Evolutionary conservation across 2,329 filamentous ascomycete genomes (phyloP).

Genomic region (Neocucurbitaria cava): DNA sequence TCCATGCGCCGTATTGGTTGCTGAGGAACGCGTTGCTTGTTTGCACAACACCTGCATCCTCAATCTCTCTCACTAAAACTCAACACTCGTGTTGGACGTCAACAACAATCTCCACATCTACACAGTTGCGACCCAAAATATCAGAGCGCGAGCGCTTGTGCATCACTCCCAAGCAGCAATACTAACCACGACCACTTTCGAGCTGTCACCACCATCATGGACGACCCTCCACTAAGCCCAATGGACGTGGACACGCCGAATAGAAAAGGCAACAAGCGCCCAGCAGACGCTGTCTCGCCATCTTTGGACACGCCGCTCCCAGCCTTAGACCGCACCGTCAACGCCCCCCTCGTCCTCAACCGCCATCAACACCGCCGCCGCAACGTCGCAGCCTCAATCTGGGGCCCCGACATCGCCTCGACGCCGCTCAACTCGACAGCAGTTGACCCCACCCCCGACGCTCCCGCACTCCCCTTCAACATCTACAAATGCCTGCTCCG

Average conservation of each 20-base stretch:
- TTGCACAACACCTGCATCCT: background rate
- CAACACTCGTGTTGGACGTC: no score
- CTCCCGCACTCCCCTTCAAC: constrained; percentile 33
- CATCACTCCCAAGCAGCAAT: background rate
- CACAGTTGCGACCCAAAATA: no score
- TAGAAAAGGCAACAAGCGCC: constrained; percentile 30
- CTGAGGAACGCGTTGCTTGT: background rate
- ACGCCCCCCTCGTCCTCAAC: constrained; percentile 23
- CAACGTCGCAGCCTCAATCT: constrained; percentile 28
- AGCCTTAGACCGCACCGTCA: background rate
- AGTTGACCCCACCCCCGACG: background rate
- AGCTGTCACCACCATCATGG: constrained; percentile 3
- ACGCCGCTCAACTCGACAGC: background rate
- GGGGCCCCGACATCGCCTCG: constrained; percentile 20
- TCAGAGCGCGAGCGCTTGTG: background rate
- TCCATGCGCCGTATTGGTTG: background rate
- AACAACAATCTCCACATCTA: no score
- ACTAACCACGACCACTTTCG: background rate
- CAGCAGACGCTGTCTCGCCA: constrained; percentile 14
- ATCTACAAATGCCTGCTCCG: constrained; percentile 44
- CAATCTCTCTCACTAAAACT: background rate
- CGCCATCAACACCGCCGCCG: constrained; percentile 29
- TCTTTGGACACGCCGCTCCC: background rate
- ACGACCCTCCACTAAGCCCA: constrained; percentile 1
- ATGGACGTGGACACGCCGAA: constrained; percentile 5